phyloP scores from a whole-genome alignment of 2,329 filamentous ascomycete genomes.

The Amesomyces nigricolor region DNA sequence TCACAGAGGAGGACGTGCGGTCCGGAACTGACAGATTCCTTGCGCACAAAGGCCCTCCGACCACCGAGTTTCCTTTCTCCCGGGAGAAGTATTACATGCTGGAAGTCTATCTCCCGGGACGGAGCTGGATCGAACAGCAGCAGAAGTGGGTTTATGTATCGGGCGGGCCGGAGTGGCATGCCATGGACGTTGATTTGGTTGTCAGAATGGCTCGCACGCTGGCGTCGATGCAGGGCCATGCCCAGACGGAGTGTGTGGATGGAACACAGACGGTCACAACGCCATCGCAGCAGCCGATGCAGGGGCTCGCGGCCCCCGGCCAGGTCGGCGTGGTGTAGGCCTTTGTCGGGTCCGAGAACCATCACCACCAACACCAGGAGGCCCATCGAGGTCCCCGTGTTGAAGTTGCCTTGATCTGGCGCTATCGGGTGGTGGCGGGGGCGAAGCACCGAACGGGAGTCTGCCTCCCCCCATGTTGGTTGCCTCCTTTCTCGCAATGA shows the following conservation, averaged over 20 bases:
- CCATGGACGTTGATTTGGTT: slow-evolving; percentile 34
- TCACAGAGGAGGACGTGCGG: slow-evolving; percentile 37
- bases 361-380: too few species aligned
- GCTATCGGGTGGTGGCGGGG: too few species aligned
- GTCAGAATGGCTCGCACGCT: slow-evolving; percentile 18
- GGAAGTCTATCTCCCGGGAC: slow-evolving; percentile 51
- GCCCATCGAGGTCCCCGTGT: too few species aligned
- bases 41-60: slow-evolving; percentile 44
- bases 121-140: slow-evolving; percentile 45
- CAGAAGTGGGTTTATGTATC: slow-evolving; percentile 46
- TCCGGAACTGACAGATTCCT: slow-evolving; percentile 47
- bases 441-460: too few species aligned
- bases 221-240: not conserved
- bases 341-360: too few species aligned
- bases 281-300: too few species aligned
- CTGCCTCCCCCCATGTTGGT: too few species aligned
- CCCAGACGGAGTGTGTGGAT: too few species aligned
- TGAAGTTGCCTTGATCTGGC: too few species aligned
- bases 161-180: slow-evolving; percentile 32
- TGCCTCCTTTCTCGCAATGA: too few species aligned
- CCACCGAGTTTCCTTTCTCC: slow-evolving; percentile 48
- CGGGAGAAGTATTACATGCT: slow-evolving; percentile 56
- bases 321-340: not conserved
- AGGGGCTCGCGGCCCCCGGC: too few species aligned
- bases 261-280: too few species aligned